These are phyloP conservation scores for Limnanthes douglasii DNA, from an alignment of 345 rosid genomes.

Conservation along the genomic window DNA sequence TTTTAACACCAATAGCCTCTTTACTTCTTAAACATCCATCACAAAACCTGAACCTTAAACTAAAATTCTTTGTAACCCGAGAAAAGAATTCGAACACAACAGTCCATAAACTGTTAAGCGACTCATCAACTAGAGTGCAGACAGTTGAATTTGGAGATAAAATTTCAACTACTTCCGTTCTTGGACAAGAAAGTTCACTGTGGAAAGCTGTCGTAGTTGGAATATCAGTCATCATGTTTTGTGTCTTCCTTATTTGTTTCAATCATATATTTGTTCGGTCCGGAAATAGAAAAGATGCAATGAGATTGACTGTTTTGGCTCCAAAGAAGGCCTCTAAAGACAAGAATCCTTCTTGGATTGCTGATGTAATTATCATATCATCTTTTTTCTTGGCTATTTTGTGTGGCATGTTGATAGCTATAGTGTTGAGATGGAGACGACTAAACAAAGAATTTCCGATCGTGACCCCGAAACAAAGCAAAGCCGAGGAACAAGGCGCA, in stretches of 20 bases:
- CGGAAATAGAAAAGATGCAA: slow-evolving; percentile 22
- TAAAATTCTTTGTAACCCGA: slow-evolving; percentile 52
- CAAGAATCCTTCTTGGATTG: slow-evolving; percentile 50
- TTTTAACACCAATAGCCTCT: slow-evolving; percentile 39
- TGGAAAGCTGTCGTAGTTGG: slow-evolving; percentile 29
- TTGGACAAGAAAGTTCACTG: slow-evolving; percentile 30
- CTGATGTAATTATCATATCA: slow-evolving; percentile 38
- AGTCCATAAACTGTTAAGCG: slow-evolving; percentile 25
- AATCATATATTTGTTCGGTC: slow-evolving; percentile 31
- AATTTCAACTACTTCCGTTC: slow-evolving; percentile 23
- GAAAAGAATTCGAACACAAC: slow-evolving; percentile 24
- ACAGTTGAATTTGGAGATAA: slow-evolving; percentile 24
- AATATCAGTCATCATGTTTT: slow-evolving; percentile 25
- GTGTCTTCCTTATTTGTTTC: slow-evolving; percentile 30
- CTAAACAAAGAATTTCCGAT: slow-evolving; percentile 21
- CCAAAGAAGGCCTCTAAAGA: slow-evolving; percentile 26
- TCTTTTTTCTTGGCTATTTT: slow-evolving; percentile 35
- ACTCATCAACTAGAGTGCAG: slow-evolving; percentile 22
- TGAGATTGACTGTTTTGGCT: slow-evolving; percentile 19
- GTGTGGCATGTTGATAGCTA: slow-evolving; percentile 22
- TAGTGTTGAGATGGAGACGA: slow-evolving; percentile 41
- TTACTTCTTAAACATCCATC: slow-evolving; percentile 24
- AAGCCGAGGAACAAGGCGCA: slow-evolving; percentile 9
- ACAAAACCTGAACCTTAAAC: slow-evolving; percentile 23
- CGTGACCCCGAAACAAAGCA: slow-evolving; percentile 16